Conservation (phyloP, 805 yeast species). For the Saturnispora diversa region DNA sequence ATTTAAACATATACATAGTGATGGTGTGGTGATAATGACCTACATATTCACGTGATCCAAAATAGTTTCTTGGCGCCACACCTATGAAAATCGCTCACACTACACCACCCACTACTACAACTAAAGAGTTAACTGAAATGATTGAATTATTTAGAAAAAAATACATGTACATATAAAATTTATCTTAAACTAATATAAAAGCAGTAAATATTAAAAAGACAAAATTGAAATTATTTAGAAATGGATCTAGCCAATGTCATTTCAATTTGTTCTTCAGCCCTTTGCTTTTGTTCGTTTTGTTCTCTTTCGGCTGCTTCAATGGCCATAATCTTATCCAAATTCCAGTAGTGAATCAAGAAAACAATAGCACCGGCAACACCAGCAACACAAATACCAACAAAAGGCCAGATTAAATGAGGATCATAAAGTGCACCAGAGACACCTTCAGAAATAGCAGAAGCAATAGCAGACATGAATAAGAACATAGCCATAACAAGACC, state of each 20-base stretch:
- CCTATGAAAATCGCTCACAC: too few relatives aligned
- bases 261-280: constrained; percentile 7
- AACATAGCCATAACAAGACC: constrained; percentile 43
- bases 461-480: constrained; percentile 35
- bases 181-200: background rate
- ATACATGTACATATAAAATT: too few relatives aligned
- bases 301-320: constrained; percentile 20
- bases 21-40: too few relatives aligned
- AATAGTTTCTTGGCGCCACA: too few relatives aligned
- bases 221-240: constrained; percentile 7
- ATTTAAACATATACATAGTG: too few relatives aligned
- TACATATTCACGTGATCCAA: too few relatives aligned
- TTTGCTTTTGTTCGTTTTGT: background rate
- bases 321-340: constrained; percentile 26
- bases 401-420: constrained; percentile 38
- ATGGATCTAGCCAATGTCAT: constrained; percentile 10
- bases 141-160: too few relatives aligned
- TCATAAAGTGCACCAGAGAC: constrained; percentile 34
- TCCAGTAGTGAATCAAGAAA: constrained; percentile 27
- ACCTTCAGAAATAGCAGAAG: constrained; percentile 41
- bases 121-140: too few relatives aligned
- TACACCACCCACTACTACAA: too few relatives aligned
- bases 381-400: constrained; percentile 34
- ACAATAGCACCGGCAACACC: constrained; percentile 29
- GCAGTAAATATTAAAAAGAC: background rate